Conservation (phyloP, 1,139 yeast genomes). For the Debaryomycetaceae sp. region DNA sequence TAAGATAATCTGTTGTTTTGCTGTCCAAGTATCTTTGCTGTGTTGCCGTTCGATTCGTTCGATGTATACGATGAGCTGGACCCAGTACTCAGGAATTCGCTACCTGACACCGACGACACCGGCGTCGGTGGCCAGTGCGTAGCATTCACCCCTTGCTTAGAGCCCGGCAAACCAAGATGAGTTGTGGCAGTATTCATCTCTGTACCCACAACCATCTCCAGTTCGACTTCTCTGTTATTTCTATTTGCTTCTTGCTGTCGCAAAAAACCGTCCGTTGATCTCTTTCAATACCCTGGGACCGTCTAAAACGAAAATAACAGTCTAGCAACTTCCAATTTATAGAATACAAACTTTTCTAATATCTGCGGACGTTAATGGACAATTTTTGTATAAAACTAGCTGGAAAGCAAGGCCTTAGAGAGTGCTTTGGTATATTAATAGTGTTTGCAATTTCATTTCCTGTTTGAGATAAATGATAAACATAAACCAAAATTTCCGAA, state of each 20-base stretch:
- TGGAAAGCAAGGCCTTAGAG: background rate
- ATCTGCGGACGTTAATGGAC: too few relatives aligned
- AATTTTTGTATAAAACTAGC: too few relatives aligned
- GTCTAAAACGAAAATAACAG: too few relatives aligned
- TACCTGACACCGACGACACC: slow-evolving; percentile 22
- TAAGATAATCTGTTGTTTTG: background rate
- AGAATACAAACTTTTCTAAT: too few relatives aligned
- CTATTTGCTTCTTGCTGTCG: too few relatives aligned
- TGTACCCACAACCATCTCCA: background rate
- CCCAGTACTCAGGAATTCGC: slow-evolving; percentile 31
- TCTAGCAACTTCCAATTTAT: too few relatives aligned
- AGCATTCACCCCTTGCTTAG: background rate
- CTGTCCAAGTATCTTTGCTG: background rate
- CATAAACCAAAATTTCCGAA: background rate
- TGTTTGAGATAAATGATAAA: background rate
- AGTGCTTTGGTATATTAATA: background rate
- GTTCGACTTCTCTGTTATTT: too few relatives aligned
- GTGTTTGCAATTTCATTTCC: background rate
- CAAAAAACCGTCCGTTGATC: too few relatives aligned
- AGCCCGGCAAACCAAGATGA: background rate
- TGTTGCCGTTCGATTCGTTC: slow-evolving; percentile 16
- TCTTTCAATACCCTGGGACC: too few relatives aligned
- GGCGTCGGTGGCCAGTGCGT: slow-evolving; percentile 5
- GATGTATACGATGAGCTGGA: slow-evolving; percentile 36
- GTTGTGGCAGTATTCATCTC: background rate